These are phyloP conservation scores for Penicillium sp. DNA, from an alignment of 2,329 filamentous ascomycete species.

Conservation along the genomic window DNA sequence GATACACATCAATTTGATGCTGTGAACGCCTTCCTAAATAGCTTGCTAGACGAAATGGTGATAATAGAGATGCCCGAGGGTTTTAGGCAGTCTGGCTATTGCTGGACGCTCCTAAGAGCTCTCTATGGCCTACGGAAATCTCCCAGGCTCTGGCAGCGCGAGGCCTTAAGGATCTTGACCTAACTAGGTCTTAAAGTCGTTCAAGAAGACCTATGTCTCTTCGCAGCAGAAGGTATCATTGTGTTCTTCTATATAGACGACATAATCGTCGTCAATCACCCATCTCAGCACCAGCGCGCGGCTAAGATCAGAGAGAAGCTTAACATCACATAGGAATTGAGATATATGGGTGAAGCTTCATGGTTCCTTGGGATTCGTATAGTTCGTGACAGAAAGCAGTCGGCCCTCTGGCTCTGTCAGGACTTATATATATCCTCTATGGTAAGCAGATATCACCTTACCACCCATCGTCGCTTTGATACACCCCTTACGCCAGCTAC, in stretches of 20 bases:
- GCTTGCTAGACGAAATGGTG: neutral
- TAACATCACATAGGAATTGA: neutral
- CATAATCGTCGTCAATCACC: constrained; percentile 1
- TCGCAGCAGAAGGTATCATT: neutral
- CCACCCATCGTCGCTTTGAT: no score
- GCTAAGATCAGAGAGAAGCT: neutral
- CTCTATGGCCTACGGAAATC: constrained; percentile 14
- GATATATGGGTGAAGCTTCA: neutral
- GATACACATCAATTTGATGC: constrained; percentile 10
- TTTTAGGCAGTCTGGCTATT: neutral
- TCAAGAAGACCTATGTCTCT: constrained; percentile 10
- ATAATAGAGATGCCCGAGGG: neutral
- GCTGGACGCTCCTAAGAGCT: constrained; percentile 5
- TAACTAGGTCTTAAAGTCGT: constrained; percentile 3
- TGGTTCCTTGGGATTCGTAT: constrained; percentile 10
- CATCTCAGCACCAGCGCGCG: neutral
- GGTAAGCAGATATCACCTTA: no score
- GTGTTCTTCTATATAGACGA: no score
- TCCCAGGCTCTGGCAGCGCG: constrained; percentile 11
- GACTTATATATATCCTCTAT: no score
- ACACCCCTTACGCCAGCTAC: no score
- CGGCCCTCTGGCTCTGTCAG: constrained; percentile 3
- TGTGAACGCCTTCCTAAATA: constrained; percentile 16
- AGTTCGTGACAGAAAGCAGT: neutral
- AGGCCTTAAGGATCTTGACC: constrained; percentile 2